A percentile compares a stretch with the other conserved stretches of the same genome.
phyloP scores from a whole-genome alignment of 2,329 filamentous ascomycete species.

The Aureobasidium pullulans region DNA sequence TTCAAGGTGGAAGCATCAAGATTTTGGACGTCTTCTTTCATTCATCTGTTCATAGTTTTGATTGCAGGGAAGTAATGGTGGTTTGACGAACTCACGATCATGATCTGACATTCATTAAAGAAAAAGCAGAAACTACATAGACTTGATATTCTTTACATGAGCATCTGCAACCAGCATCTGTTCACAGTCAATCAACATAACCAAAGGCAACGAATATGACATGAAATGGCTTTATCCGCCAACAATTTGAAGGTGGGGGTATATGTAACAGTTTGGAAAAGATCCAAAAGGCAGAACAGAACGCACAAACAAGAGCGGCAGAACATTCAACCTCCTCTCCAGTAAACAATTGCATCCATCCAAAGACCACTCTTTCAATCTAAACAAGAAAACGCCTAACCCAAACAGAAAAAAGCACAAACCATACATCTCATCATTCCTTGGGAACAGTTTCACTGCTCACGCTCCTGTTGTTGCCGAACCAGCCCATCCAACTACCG shows the following conservation, averaged over 20 bases:
- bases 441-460: conserved; percentile 5
- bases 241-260: neutral
- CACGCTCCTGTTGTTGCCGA: conserved; percentile 21
- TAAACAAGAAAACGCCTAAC: neutral
- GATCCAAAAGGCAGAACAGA: neutral
- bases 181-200: no score
- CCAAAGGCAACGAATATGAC: neutral
- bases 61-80: neutral
- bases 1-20: neutral
- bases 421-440: neutral
- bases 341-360: neutral
- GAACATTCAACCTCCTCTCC: neutral
- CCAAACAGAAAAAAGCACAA: neutral
- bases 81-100: neutral
- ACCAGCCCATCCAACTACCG: conserved; percentile 42
- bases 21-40: neutral
- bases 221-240: conserved; percentile 1
- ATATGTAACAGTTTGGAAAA: neutral
- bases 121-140: neutral
- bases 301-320: no score
- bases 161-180: neutral
- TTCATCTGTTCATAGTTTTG: neutral
- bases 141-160: neutral
- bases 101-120: neutral
- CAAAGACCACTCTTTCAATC: neutral